Evolutionary conservation across 208 protist species (phyloP), one percentile per base, ranked within the genome.

Genomic region (Trypanosoma boissoni): DNA sequence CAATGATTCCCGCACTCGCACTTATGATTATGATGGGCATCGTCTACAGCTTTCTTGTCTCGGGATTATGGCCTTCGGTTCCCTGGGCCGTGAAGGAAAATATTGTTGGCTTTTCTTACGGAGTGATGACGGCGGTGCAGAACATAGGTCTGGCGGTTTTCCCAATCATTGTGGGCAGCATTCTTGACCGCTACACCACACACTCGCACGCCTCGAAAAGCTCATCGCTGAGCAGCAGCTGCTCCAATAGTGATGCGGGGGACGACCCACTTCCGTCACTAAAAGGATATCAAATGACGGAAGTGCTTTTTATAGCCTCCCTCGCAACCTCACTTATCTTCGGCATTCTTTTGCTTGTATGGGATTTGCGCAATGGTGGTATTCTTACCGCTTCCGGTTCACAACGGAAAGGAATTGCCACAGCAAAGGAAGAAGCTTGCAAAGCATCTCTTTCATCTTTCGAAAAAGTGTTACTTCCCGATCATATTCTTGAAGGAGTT

Each of bases 81-180:
- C 80, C 88, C 3, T 88, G 72, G 69, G 74, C 74, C 3, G 81
- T 97, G 8, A 62, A 62, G 1, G 73, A 76, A 49, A 77, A 91
- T 44, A 58, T 86, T 20, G 72, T 93, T 7, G 88, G 86, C 12
- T 71, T 94, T 4, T 80, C 93, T 14, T 97, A 95, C 49, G 93
- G 93, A 29, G 65, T 86, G 42, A 97, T 97, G 90, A 97, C 90
- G 6, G 77, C 88, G 7, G 63, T 94, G 24, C 88, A 95, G 64
- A 97, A 97, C 57, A 81, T 86, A 46, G 87, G 87, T 12, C 61
- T 93, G n/a, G 83, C 84, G 5, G 56, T 72, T 2, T 86, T 94
- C 44, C 81, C 87, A 0, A 76, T 86, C 43, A 51, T 82, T 28
- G 73, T 86, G 28, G 91, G 87, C 12, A 42, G 36, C 8, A 81